Percentiles rank a stretch among this genome's conserved stretches.
Evolutionary conservation across 192 early-diverging fungal species (phyloP).

Genomic region (Gorgonomyces haynaldii): DNA sequence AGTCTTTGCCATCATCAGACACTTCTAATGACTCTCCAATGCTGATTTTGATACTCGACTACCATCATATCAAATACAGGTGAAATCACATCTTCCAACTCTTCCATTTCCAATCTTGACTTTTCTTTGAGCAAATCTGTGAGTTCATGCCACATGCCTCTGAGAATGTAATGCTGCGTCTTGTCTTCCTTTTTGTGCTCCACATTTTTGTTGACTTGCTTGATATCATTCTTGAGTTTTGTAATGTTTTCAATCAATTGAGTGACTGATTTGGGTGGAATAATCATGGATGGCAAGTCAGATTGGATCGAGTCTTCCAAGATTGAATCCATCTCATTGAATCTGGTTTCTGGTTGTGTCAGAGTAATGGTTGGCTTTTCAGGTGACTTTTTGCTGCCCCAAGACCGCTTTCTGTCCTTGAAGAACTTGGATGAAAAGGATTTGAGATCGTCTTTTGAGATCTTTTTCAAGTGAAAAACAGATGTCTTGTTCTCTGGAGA

Average conservation of each 20-base stretch:
- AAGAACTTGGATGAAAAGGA: too few species aligned
- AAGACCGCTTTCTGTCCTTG: too few species aligned
- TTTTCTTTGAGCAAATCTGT: conserved; percentile 8
- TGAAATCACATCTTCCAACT: conserved; percentile 17
- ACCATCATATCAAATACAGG: conserved; percentile 17
- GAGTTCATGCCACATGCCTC: conserved; percentile 7
- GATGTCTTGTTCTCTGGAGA: too few species aligned
- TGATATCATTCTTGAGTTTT: conserved; percentile 9
- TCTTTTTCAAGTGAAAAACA: too few species aligned
- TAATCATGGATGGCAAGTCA: conserved; percentile 5
- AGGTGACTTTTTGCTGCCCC: too few species aligned
- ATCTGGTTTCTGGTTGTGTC: too few species aligned
- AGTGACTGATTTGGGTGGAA: conserved; percentile 6
- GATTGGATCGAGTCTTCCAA: too few species aligned
- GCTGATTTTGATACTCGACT: conserved; percentile 4
- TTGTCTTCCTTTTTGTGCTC: not conserved
- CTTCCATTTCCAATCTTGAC: conserved; percentile 9
- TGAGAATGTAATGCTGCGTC: not conserved
- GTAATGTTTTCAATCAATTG: conserved; percentile 12
- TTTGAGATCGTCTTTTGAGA: too few species aligned
- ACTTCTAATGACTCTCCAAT: too few species aligned
- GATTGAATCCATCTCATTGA: too few species aligned
- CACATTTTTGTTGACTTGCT: conserved; percentile 1
- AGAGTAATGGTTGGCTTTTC: too few species aligned
- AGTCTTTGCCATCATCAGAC: conserved; percentile 13